A percentile compares a stretch with the other conserved stretches of the same genome.
phyloP scores from a whole-genome alignment of 805 yeast genomes.

The Starmerella apicola region DNA sequence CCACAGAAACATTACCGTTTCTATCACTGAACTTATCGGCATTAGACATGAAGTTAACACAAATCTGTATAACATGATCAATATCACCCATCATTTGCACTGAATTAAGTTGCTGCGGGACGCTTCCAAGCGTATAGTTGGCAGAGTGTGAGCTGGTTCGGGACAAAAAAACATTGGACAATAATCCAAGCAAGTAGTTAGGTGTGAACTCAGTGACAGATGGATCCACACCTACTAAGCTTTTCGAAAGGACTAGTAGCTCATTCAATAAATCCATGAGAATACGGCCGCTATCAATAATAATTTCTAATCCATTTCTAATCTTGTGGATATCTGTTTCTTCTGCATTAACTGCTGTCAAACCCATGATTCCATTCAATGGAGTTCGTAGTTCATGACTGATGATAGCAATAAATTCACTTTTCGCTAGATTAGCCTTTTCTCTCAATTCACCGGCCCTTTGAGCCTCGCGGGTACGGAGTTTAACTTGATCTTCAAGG shows the following conservation, averaged over 20 bases:
- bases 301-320: conserved; percentile 61
- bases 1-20: conserved; percentile 25
- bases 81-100: conserved; percentile 67
- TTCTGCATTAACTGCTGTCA: conserved; percentile 89
- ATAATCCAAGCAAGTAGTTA: conserved; percentile 65
- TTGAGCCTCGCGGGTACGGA: conserved; percentile 81
- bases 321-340: conserved; percentile 60
- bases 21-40: conserved; percentile 85
- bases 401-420: conserved; percentile 83
- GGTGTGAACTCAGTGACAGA: conserved; percentile 71
- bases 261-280: conserved; percentile 83
- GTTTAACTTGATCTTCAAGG: conserved; percentile 76
- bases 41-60: conserved; percentile 85
- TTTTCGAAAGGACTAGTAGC: conserved; percentile 76
- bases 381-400: conserved; percentile 94
- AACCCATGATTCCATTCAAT: conserved; percentile 87
- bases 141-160: conserved; percentile 51
- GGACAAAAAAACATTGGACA: conserved; percentile 63
- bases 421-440: conserved; percentile 89
- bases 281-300: conserved; percentile 85
- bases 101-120: conserved; percentile 39
- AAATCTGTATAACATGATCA: conserved; percentile 77
- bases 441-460: conserved; percentile 30
- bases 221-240: conserved; percentile 71
- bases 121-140: conserved; percentile 46